Conservation (phyloP, 306 rosid species). For the Quercus berberidifolia region DNA sequence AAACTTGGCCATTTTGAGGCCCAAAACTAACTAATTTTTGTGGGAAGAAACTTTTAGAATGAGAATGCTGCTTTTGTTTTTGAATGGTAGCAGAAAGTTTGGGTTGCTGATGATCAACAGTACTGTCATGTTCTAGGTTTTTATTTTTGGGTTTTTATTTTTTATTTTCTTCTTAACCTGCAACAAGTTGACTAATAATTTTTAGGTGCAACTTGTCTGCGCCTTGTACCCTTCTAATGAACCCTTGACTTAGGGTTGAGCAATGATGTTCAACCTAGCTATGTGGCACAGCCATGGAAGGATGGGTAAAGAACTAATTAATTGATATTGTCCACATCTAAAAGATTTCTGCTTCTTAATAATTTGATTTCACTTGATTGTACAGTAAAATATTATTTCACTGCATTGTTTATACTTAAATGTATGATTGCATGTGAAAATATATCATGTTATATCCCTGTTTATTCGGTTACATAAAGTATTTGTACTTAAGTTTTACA, state of each 20-base stretch:
- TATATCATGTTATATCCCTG: no score
- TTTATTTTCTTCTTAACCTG: neutral
- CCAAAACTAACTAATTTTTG: neutral
- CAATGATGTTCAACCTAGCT: constrained; percentile 6
- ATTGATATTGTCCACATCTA: no score
- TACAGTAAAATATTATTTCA: no score
- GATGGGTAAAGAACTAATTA: neutral
- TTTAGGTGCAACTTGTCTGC: neutral
- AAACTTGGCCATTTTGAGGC: neutral
- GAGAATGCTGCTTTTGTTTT: neutral
- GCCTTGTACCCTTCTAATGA: neutral
- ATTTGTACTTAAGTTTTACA: no score
- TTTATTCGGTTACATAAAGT: no score
- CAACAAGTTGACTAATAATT: neutral
- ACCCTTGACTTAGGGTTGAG: constrained; percentile 16
- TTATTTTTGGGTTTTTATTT: no score
- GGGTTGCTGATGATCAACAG: neutral
- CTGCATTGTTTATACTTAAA: no score
- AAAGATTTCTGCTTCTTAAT: no score
- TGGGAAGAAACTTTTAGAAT: neutral
- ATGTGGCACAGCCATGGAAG: neutral
- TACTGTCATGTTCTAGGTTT: neutral
- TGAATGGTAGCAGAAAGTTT: no score
- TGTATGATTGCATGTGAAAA: no score
- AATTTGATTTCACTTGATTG: no score